Conservation (phyloP, 2,329 filamentous ascomycete species). For the Dothiorella sarmentorum region DNA sequence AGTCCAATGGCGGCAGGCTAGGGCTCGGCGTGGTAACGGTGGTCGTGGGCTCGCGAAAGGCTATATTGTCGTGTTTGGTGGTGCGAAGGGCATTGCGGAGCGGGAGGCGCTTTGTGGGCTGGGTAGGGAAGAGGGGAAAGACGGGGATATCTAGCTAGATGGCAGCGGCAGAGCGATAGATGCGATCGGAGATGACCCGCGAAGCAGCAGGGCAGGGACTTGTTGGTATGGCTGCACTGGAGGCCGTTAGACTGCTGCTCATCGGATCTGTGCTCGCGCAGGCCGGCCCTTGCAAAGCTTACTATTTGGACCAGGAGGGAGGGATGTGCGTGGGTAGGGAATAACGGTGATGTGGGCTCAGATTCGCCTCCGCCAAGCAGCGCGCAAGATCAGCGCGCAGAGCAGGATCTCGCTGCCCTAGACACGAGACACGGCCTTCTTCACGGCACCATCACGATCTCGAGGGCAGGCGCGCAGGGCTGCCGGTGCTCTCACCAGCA, state of each 20-base stretch:
- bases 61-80: no score
- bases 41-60: no score
- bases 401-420: slow-evolving; percentile 13
- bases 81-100: slow-evolving; percentile 7
- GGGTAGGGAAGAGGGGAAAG: slow-evolving; percentile 18
- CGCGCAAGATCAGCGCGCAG: slow-evolving; percentile 12
- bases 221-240: slow-evolving; percentile 6
- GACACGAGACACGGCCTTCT: slow-evolving; percentile 15
- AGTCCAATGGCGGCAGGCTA: slow-evolving; percentile 9
- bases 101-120: slow-evolving; percentile 6
- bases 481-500: background rate
- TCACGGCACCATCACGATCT: slow-evolving; percentile 11
- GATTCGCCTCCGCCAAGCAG: slow-evolving; percentile 11
- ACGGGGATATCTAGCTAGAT: slow-evolving; percentile 25
- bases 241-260: slow-evolving; percentile 13
- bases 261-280: slow-evolving; percentile 16
- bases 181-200: slow-evolving; percentile 39
- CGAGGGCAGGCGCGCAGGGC: slow-evolving; percentile 1
- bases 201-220: slow-evolving; percentile 17
- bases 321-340: slow-evolving; percentile 6
- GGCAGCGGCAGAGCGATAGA: slow-evolving; percentile 21
- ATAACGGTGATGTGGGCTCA: slow-evolving; percentile 6
- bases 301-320: slow-evolving; percentile 16
- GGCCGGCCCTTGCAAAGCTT: slow-evolving; percentile 16
- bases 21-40: background rate